Evolutionary conservation across 2,329 filamentous ascomycete genomes (phyloP).

Genomic region (Talaromyces rugulosus): DNA sequence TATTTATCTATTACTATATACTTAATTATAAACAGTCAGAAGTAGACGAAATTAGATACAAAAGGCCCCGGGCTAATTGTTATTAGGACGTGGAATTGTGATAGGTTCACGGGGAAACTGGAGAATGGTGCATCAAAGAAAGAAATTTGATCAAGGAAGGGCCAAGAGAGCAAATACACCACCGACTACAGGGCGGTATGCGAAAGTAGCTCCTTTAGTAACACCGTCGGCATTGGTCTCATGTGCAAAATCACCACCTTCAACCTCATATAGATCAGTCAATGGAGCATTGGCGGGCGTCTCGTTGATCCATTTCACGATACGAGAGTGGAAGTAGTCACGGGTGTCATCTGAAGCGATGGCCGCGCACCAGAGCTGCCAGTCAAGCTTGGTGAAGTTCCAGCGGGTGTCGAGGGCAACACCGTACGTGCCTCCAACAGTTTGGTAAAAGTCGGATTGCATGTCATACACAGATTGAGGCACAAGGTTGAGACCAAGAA

Average conservation of each 20-base stretch:
- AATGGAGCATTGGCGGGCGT: conserved; percentile 46
- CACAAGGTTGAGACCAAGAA: conserved; percentile 46
- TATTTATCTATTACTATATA: neutral
- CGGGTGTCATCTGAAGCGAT: conserved; percentile 40
- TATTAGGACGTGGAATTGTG: neutral
- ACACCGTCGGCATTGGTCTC: neutral
- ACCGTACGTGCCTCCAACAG: conserved; percentile 45
- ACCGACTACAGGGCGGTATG: conserved; percentile 49
- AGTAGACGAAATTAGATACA: neutral
- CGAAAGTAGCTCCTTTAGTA: conserved; percentile 30
- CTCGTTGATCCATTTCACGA: conserved; percentile 46
- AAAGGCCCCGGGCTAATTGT: neutral
- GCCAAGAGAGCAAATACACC: conserved; percentile 41
- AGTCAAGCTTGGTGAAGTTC: conserved; percentile 48
- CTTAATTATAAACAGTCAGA: neutral
- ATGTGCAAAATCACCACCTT: conserved; percentile 19
- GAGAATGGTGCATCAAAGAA: neutral
- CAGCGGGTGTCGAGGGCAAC: conserved; percentile 52
- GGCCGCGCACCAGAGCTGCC: conserved; percentile 50
- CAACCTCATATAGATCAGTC: conserved; percentile 51
- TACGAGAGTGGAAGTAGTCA: conserved; percentile 41
- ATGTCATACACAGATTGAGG: conserved; percentile 50
- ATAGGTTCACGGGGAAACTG: neutral
- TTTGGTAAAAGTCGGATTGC: conserved; percentile 52
- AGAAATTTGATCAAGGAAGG: neutral